Conservation (phyloP, 1,284 basidiomycete genomes). For the Ustilago loliicola region DNA sequence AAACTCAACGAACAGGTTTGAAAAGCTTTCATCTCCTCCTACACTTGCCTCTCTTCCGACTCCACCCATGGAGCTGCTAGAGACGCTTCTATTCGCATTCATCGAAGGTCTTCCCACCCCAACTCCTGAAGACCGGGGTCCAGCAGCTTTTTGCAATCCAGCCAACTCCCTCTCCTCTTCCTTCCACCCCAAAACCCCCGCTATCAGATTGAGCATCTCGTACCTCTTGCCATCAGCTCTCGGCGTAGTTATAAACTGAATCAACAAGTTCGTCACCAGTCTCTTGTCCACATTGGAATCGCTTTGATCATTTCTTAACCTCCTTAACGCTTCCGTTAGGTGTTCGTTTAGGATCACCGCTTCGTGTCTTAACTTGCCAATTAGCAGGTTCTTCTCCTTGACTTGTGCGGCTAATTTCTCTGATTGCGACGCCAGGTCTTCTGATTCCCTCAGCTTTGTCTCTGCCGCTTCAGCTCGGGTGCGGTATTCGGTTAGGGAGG, state of each 20-base stretch:
- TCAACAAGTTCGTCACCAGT: constrained; percentile 92
- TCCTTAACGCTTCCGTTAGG: constrained; percentile 93
- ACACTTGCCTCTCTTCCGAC: not conserved
- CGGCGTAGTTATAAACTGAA: constrained; percentile 91
- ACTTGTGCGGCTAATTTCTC: constrained; percentile 78
- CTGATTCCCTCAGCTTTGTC: constrained; percentile 37
- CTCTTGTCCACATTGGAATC: constrained; percentile 90
- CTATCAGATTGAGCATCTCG: constrained; percentile 91
- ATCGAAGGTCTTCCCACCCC: not conserved
- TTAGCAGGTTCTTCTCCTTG: constrained; percentile 91
- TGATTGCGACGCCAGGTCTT: constrained; percentile 4
- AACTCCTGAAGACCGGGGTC: not conserved
- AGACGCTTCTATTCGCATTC: not conserved
- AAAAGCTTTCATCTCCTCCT: constrained; percentile 61
- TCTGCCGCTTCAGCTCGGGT: constrained; percentile 87
- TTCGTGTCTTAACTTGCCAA: constrained; percentile 94
- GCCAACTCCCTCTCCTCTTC: constrained; percentile 91
- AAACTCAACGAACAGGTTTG: constrained; percentile 69
- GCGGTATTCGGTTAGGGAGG: constrained; percentile 86
- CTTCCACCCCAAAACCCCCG: constrained; percentile 89
- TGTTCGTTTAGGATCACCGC: constrained; percentile 89
- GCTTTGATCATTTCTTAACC: constrained; percentile 85
- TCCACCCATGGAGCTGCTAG: not conserved
- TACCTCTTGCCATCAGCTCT: constrained; percentile 93
- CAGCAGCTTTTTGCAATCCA: constrained; percentile 76